Evolutionary conservation across 441 rosid species (phyloP).

Genomic region (California macrophylla): DNA sequence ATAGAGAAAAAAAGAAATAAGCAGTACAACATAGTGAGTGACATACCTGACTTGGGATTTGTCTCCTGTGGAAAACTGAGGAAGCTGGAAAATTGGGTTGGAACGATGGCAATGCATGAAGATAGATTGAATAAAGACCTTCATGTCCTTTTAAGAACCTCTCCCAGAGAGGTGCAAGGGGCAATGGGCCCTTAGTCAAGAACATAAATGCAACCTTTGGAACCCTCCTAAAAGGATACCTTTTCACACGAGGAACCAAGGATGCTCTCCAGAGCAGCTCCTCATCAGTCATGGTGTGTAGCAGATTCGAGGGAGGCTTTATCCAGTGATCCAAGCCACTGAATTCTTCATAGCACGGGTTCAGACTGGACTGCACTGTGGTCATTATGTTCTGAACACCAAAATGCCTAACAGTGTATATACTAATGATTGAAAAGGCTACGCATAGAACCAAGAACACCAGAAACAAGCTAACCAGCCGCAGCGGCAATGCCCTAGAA

Average conservation of each 20-base stretch:
- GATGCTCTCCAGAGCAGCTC: constrained; percentile 87
- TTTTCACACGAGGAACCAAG: constrained; percentile 51
- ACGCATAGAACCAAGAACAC: constrained; percentile 45
- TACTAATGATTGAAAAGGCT: constrained; percentile 52
- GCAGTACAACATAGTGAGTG: constrained; percentile 38
- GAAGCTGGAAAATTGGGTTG: constrained; percentile 42
- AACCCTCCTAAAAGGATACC: constrained; percentile 50
- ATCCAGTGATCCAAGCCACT: constrained; percentile 45
- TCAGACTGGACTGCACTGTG: constrained; percentile 37
- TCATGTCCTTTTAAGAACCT: constrained; percentile 67
- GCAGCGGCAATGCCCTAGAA: constrained; percentile 41
- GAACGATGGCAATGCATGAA: constrained; percentile 53
- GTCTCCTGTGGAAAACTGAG: constrained; percentile 57
- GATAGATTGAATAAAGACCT: constrained; percentile 46
- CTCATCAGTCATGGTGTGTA: constrained; percentile 48
- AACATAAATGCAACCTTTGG: constrained; percentile 90
- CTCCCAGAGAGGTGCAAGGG: constrained; percentile 83
- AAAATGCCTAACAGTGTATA: constrained; percentile 50
- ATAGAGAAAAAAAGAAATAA: neutral
- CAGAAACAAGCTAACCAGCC: constrained; percentile 42
- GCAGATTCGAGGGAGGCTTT: constrained; percentile 36
- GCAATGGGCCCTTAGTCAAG: constrained; percentile 74
- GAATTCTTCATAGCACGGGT: constrained; percentile 37
- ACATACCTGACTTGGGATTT: constrained; percentile 73
- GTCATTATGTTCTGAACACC: constrained; percentile 45